A percentile compares a stretch with the other conserved stretches of the same genome.
Conservation (phyloP, 495 filamentous ascomycete species). For the Thermochaetoides thermophila region DNA sequence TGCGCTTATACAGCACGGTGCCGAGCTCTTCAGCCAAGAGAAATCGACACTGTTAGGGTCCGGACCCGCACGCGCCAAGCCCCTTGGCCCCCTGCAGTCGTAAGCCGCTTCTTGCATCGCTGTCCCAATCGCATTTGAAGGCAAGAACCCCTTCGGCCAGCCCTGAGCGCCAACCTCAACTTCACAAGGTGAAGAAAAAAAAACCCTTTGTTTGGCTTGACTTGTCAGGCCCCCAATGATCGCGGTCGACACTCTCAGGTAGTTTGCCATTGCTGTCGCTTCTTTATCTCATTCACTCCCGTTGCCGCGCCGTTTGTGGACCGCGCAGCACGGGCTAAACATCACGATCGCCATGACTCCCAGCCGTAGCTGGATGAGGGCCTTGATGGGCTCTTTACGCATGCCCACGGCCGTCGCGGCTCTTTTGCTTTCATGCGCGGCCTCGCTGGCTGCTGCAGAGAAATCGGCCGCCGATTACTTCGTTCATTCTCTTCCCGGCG, state of each 20-base stretch:
- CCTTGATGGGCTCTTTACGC: slow-evolving; percentile 21
- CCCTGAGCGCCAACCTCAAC: no score
- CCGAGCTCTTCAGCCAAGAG: no score
- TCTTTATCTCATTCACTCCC: background rate
- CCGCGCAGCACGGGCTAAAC: slow-evolving; percentile 5
- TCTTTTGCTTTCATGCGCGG: slow-evolving; percentile 20
- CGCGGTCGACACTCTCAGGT: slow-evolving; percentile 6
- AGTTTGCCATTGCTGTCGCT: slow-evolving; percentile 6
- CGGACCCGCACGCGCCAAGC: no score
- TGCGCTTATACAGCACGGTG: no score
- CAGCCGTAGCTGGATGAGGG: no score
- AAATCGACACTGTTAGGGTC: no score
- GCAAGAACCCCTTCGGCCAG: no score
- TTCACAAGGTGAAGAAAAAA: no score
- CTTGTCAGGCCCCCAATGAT: slow-evolving; percentile 2
- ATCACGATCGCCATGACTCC: slow-evolving; percentile 20
- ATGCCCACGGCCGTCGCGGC: slow-evolving; percentile 20
- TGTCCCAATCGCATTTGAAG: no score
- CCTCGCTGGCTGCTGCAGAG: slow-evolving; percentile 19
- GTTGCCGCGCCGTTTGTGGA: background rate
- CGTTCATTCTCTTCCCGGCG: slow-evolving; percentile 68
- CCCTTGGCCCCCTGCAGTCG: no score
- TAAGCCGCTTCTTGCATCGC: no score
- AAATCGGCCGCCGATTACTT: slow-evolving; percentile 71
- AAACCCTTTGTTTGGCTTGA: background rate